Evolutionary conservation across 192 early-diverging fungal genomes (phyloP).

Genomic region (Backusella liffmaniae): DNA sequence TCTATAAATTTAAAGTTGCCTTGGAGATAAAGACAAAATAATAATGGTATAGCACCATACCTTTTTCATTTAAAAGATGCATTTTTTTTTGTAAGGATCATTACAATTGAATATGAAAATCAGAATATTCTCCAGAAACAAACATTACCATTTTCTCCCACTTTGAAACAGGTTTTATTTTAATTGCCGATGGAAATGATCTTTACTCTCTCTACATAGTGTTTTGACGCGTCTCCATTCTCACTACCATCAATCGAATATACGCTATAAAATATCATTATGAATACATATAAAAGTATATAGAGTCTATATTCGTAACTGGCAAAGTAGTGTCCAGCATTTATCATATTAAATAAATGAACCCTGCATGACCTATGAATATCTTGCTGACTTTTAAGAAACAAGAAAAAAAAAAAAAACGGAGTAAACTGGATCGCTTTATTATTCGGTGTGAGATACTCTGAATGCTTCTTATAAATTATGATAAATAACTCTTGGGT

Average conservation of each 20-base stretch:
- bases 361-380: neutral
- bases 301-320: neutral
- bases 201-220: neutral
- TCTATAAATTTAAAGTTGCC: no score
- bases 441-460: neutral
- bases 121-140: conserved; percentile 1
- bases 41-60: no score
- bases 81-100: no score
- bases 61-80: no score
- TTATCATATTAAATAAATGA: neutral
- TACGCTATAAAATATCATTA: neutral
- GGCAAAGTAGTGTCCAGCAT: neutral
- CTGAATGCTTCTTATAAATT: neutral
- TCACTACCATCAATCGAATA: neutral
- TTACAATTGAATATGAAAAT: neutral
- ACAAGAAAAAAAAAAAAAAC: neutral
- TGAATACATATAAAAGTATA: neutral
- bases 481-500: neutral
- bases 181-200: neutral
- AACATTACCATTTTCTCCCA: neutral
- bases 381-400: neutral
- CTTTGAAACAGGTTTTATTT: conserved; percentile 1
- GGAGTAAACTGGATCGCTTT: neutral
- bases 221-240: neutral
- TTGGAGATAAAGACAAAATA: no score